Evolutionary conservation across 2,329 filamentous ascomycete species (phyloP).

Genomic region (Diaporthe sp.): DNA sequence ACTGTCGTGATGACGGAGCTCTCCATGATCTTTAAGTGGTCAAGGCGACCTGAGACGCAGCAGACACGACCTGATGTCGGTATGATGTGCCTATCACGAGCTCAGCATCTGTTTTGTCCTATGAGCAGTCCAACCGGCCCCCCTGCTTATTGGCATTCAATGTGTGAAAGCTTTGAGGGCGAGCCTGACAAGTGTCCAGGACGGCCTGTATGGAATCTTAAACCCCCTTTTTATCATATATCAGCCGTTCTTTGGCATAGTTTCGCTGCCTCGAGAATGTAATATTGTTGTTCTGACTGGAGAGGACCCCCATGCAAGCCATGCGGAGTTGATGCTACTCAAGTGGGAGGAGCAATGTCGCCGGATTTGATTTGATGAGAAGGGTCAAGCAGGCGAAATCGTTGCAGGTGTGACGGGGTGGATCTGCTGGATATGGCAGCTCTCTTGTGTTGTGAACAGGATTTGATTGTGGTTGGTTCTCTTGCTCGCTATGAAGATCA

Average conservation of each 20-base stretch:
- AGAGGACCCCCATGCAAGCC: neutral
- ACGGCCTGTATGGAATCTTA: neutral
- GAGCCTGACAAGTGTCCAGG: neutral
- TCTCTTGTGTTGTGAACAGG: neutral
- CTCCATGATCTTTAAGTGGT: neutral
- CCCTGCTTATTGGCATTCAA: too few relatives aligned
- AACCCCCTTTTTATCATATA: neutral
- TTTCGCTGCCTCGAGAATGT: neutral
- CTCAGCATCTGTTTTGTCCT: neutral
- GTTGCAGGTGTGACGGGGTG: neutral
- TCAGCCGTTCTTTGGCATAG: neutral
- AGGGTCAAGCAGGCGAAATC: neutral
- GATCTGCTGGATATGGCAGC: neutral
- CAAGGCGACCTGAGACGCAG: neutral
- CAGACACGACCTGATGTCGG: too few relatives aligned
- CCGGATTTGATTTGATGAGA: neutral
- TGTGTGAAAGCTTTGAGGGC: neutral
- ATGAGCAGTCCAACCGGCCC: neutral
- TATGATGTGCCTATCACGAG: neutral
- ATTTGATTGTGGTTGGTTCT: neutral
- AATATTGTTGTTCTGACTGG: neutral
- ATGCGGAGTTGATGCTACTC: neutral
- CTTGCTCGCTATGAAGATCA: neutral
- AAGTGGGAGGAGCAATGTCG: neutral
- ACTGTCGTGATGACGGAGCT: neutral